Base-by-base conservation (phyloP, 495 filamentous ascomycete genomes). In the Penicillium verhagenii region DNA sequence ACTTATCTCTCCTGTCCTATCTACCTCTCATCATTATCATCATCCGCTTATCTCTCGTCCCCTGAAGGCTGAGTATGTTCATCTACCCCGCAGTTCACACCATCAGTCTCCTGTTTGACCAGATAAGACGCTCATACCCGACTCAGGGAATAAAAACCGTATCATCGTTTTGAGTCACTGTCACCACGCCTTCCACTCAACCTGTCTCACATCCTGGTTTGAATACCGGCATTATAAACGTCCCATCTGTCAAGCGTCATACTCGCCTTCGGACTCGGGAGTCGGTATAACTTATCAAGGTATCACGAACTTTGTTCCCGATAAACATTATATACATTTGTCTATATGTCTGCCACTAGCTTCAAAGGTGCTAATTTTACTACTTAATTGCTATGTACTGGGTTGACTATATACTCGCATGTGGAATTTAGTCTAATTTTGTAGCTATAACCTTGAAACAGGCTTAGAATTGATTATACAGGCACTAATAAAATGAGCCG, bases 181-280 rank as follows among this genome's bases (percentile, higher is more conserved):
- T 58, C 58, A 65, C 48, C 71, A 74, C 46, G 66, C 62, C 18
- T 74, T 74, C 43, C 71, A 74, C 28, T 49, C 59, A 1, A 21
- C 50, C 4, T 74, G 71, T 60, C 56, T 74, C 6, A 61, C 58
- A 8, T 66, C 68, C 37, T 74, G 67, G 69, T 68, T 72, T 43
- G 59, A 67, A 47, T 66, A 72, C 47, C 53, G 60, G 16, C 64
- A 57, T 29, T 72, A 69, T 43, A 61, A 56, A 18, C 72, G 71
- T 51, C 71, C 71, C 11, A 63, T 70, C 2, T 74, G 71, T 52
- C 66, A 69, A 57, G 60, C 63, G 11, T 57, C 58, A 18, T 73
- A 67, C 50, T 64, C 49, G 2, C 67, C 65, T 8, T 11, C 14
- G 0, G 33, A 35, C 4, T 16, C 33, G 4, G 0, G 33, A 35